A percentile compares a stretch with the other conserved stretches of the same genome.
phyloP scores from a whole-genome alignment of 495 filamentous ascomycete genomes.

The Penicillium samsonianum region DNA sequence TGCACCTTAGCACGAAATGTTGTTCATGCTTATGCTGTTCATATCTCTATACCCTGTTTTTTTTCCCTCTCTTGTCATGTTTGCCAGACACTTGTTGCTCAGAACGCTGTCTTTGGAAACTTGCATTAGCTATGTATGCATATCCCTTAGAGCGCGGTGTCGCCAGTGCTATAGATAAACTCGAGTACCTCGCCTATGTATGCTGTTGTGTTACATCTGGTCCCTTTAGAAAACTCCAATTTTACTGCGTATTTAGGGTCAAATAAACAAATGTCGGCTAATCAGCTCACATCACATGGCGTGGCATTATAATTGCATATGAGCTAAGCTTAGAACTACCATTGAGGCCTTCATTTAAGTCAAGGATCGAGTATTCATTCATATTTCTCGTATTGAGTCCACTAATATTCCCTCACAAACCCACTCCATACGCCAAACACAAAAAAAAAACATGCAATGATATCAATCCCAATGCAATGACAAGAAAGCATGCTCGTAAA shows the following conservation, averaged over 20 bases:
- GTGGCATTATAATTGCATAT: not conserved
- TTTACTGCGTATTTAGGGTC: not conserved
- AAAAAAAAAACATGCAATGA: slow-evolving; percentile 27
- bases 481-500: slow-evolving; percentile 27
- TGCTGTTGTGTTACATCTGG: not conserved
- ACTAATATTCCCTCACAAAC: slow-evolving; percentile 16
- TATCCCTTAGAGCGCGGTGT: not conserved
- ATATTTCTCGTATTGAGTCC: slow-evolving; percentile 23
- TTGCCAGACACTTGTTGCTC: not conserved
- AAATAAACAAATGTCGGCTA: not conserved
- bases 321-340: not conserved
- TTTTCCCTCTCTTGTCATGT: not conserved
- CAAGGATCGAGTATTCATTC: slow-evolving; percentile 18
- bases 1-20: slow-evolving; percentile 8
- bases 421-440: slow-evolving; percentile 29
- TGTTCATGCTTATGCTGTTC: slow-evolving; percentile 1
- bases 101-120: slow-evolving; percentile 3
- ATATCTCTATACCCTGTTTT: slow-evolving; percentile 14
- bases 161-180: not conserved
- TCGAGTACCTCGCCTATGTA: not conserved
- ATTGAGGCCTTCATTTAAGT: not conserved
- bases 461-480: slow-evolving; percentile 34
- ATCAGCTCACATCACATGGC: not conserved
- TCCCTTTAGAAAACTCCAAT: not conserved
- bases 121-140: slow-evolving; percentile 7